Base-by-base conservation (phyloP, 441 rosid genomes). In the Arabidopsis hybrid region DNA sequence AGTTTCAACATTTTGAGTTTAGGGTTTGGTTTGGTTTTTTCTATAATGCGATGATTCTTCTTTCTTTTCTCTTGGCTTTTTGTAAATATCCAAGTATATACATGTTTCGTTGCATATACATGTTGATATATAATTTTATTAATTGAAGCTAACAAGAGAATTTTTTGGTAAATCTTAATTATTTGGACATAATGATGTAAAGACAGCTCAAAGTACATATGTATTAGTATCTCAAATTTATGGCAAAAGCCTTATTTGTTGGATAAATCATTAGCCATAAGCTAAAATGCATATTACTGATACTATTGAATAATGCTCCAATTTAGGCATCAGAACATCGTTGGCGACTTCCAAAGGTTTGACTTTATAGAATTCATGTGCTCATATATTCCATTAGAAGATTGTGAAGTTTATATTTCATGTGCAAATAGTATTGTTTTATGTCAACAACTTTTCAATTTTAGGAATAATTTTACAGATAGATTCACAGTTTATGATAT, bases 1-100 rank as follows among this genome's bases (percentile, higher is more conserved):
- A 38, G 8, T 17, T 43, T 17, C 36, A 64, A 73, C 91, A 86
- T 88, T 50, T 70, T 64, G 26, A 18, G 12, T 43, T 55, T 58
- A 16, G 47, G 60, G 51, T 47, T 73, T 67, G 40, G 4, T 16
- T 56, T n/a, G 18, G 0, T 6, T 31, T 56, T 34, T n/a, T 56
- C 8, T 31, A 11, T 3, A 59, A 38, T 10, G 58, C 3, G 31
- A n/a, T 55, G 18, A 31, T 55, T 55, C 9, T 29, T 55, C 60
- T 31, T 31, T 31, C 17, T 55, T 53, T 13, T 55, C 1, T 7
- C 61, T 56, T 7, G 40, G 21, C 3, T 8, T 38, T 66, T 65
- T 64, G 56, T 35, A 14, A 14, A 12, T 34, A n/a, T 65, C 3
- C 17, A 65, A 47, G 45, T 35, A n/a, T n/a, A 17, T 11, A 17